Percentiles rank a stretch among this genome's conserved stretches.
Conservation (phyloP, 495 filamentous ascomycete genomes). For the Annulohypoxylon moriforme region DNA sequence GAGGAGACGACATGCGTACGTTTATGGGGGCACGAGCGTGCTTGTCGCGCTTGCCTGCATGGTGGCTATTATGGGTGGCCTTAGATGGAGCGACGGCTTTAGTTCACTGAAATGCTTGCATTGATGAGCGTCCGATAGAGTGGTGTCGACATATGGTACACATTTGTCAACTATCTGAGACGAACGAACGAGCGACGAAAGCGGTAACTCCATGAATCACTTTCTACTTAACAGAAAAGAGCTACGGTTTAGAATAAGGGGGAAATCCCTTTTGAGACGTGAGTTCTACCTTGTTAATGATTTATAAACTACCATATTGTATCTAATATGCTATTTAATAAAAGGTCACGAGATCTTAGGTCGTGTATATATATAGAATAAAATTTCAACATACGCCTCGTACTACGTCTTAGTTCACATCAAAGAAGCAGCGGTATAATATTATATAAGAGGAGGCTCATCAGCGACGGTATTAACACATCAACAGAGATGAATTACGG, state of each 20-base stretch:
- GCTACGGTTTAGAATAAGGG: not conserved
- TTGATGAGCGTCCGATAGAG: slow-evolving; percentile 17
- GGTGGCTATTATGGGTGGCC: slow-evolving; percentile 81
- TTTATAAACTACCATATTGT: not conserved
- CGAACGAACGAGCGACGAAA: not conserved
- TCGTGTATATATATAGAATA: too few species aligned
- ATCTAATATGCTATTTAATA: not conserved
- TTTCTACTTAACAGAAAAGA: not conserved
- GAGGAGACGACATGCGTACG: slow-evolving; percentile 73
- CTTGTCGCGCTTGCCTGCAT: slow-evolving; percentile 70
- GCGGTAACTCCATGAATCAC: not conserved
- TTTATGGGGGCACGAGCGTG: slow-evolving; percentile 79
- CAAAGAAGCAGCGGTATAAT: too few species aligned
- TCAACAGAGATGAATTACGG: not conserved
- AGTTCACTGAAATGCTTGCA: slow-evolving; percentile 60
- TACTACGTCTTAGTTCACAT: too few species aligned
- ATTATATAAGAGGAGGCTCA: too few species aligned
- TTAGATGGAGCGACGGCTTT: slow-evolving; percentile 80
- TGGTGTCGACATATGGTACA: not conserved
- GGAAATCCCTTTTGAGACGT: not conserved
- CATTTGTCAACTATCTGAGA: not conserved
- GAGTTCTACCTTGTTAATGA: not conserved
- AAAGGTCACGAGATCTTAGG: not conserved
- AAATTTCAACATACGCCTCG: too few species aligned
- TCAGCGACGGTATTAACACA: not conserved